Base-by-base conservation (phyloP, 805 yeast genomes). In the Saturnispora serradocipensis region DNA sequence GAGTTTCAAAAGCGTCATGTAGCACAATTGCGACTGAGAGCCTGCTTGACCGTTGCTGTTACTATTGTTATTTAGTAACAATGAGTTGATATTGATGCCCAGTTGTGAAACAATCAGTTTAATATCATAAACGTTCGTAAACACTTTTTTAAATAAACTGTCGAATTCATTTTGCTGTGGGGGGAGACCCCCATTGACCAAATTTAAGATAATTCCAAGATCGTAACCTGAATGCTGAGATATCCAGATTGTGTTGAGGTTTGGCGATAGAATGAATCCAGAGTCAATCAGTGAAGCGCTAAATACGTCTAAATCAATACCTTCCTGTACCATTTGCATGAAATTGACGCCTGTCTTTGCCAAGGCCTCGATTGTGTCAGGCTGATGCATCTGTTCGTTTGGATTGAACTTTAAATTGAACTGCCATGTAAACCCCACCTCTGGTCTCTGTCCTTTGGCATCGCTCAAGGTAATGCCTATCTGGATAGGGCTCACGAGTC, bases 191-290 rank as follows among this genome's bases (percentile, higher is more conserved):
- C 47, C 47, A 25, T 42, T 42, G 13, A 49, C 25, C 10, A 18
- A 9, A 18, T 35, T 25, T 15, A 89, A 70, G 54, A 93, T 72
- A 66, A 90, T 90, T 1, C 98, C 99, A 64, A 90, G 78, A 66
- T 93, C 99, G 67, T 93, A 93, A 11, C 98, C 99, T 7, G 80
- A 83, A 66, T 93, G 97, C 69, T 85, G 93, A 54, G 96, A 84
- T 49, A 88, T 75, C 99, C 99, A 93, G 49, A 83, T 81, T 28
- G 75, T 74, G 59, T 87, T 82, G 59, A 38, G 22, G 22, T 38
- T 38, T 18, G 42, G 42, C 13, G 42, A 38, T 18, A 38, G 22
- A 18, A 93, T 71, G 56, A 93, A 72, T 0, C 99, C 99, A 46
- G 95, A 85, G 53, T 87, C 88, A 54, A 84, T 85, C 62, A 93